These are phyloP conservation scores for Starmerella stellata DNA, from an alignment of 805 yeast species.

Conservation along the genomic window DNA sequence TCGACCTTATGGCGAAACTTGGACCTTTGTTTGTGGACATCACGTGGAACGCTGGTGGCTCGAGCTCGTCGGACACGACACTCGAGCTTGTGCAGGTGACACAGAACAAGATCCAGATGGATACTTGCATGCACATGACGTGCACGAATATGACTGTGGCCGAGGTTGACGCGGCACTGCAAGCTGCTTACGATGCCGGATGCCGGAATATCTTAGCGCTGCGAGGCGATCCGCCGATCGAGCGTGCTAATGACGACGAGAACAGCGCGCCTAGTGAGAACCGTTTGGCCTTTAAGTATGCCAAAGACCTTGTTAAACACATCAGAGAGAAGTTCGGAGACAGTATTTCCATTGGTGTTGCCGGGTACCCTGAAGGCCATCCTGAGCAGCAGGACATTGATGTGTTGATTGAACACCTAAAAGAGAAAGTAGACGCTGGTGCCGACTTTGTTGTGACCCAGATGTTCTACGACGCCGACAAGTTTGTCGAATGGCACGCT, in stretches of 20 bases:
- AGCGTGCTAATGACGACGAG: slow-evolving; percentile 36
- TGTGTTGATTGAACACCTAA: slow-evolving; percentile 41
- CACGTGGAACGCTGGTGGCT: slow-evolving; percentile 98
- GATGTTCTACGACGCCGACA: slow-evolving; percentile 88
- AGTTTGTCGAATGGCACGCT: slow-evolving; percentile 66
- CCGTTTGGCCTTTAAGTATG: slow-evolving; percentile 48
- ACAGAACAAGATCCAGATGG: slow-evolving; percentile 75
- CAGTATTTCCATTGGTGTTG: slow-evolving; percentile 87
- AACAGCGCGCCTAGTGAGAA: slow-evolving; percentile 1
- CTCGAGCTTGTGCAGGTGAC: slow-evolving; percentile 84
- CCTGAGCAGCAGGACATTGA: slow-evolving; percentile 58
- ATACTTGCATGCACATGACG: slow-evolving; percentile 95
- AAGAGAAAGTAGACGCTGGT: slow-evolving; percentile 83
- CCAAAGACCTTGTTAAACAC: slow-evolving; percentile 66
- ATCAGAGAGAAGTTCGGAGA: slow-evolving; percentile 64
- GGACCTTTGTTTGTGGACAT: slow-evolving; percentile 86
- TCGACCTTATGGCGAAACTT: slow-evolving; percentile 90
- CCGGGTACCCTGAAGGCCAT: slow-evolving; percentile 95
- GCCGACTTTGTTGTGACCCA: slow-evolving; percentile 90
- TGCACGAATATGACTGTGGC: slow-evolving; percentile 84
- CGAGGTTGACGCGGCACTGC: slow-evolving; percentile 66
- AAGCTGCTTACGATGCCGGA: slow-evolving; percentile 73
- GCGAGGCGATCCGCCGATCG: slow-evolving; percentile 86
- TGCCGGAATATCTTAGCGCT: slow-evolving; percentile 89
- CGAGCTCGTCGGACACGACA: slow-evolving; percentile 47